Evolutionary conservation across 805 yeast species (phyloP).

Genomic region (Candida methanosorbosa): DNA sequence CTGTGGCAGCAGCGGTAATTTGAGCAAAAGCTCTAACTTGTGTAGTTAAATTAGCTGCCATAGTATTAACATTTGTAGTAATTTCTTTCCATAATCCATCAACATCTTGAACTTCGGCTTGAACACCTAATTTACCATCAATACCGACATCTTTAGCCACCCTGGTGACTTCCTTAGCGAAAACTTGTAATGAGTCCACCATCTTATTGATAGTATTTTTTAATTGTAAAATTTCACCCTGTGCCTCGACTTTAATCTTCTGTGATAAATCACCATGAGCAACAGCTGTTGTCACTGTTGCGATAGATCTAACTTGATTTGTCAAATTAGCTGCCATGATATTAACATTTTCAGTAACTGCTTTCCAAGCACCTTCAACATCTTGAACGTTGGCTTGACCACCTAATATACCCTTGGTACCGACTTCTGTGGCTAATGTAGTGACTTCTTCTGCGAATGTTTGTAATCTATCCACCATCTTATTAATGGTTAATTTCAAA

Average conservation of each 20-base stretch:
- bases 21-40: slow-evolving; percentile 93
- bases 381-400: slow-evolving; percentile 86
- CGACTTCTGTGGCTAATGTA: slow-evolving; percentile 83
- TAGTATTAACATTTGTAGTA: slow-evolving; percentile 83
- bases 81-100: slow-evolving; percentile 91
- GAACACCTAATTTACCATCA: slow-evolving; percentile 87
- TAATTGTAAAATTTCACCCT: slow-evolving; percentile 81
- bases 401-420: slow-evolving; percentile 75
- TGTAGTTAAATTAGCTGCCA: slow-evolving; percentile 89
- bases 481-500: slow-evolving; percentile 74
- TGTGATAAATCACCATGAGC: slow-evolving; percentile 84
- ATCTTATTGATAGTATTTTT: slow-evolving; percentile 83
- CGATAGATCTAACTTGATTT: slow-evolving; percentile 81
- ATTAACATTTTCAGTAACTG: slow-evolving; percentile 81
- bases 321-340: slow-evolving; percentile 84
- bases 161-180: slow-evolving; percentile 81
- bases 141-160: slow-evolving; percentile 92
- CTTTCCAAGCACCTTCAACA: slow-evolving; percentile 85
- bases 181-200: slow-evolving; percentile 86
- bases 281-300: slow-evolving; percentile 86
- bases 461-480: slow-evolving; percentile 83
- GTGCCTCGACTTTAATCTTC: slow-evolving; percentile 83
- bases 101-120: slow-evolving; percentile 84
- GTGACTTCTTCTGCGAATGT: slow-evolving; percentile 79
- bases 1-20: slow-evolving; percentile 90